These are phyloP conservation scores for Scolecobasidium constrictum DNA, from an alignment of 2,329 filamentous ascomycete species.

Conservation along the genomic window DNA sequence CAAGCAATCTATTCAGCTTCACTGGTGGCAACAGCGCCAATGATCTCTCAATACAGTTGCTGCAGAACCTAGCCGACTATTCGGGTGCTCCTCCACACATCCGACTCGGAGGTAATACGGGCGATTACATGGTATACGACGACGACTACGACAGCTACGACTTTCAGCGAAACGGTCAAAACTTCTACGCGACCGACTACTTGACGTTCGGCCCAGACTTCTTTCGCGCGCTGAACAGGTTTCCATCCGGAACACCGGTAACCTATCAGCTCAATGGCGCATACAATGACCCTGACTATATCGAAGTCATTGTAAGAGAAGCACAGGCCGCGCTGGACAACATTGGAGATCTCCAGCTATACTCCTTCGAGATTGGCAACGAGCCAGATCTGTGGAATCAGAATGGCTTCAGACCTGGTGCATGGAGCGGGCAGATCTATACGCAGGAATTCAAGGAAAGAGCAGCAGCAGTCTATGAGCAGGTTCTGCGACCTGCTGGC, in stretches of 20 bases:
- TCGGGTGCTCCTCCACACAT: constrained; percentile 38
- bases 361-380: constrained; percentile 34
- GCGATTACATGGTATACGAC: constrained; percentile 39
- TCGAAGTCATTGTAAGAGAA: constrained; percentile 30
- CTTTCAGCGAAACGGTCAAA: constrained; percentile 28
- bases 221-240: constrained; percentile 37
- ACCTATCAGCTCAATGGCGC: constrained; percentile 41
- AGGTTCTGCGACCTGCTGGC: constrained; percentile 32
- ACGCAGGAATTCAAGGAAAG: constrained; percentile 35
- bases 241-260: constrained; percentile 38
- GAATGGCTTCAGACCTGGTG: constrained; percentile 34
- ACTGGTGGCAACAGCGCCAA: constrained; percentile 33
- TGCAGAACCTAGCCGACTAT: constrained; percentile 39
- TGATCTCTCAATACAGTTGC: constrained; percentile 33
- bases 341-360: constrained; percentile 27
- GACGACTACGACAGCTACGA: constrained; percentile 18
- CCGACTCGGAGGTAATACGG: constrained; percentile 40
- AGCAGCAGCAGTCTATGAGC: constrained; percentile 31
- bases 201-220: constrained; percentile 37
- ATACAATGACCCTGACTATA: constrained; percentile 33
- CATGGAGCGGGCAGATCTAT: constrained; percentile 34
- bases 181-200: constrained; percentile 27
- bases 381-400: constrained; percentile 31
- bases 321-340: constrained; percentile 27
- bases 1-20: constrained; percentile 42